Base-by-base conservation (phyloP, 495 filamentous ascomycete species). In the Penicillium canariense region DNA sequence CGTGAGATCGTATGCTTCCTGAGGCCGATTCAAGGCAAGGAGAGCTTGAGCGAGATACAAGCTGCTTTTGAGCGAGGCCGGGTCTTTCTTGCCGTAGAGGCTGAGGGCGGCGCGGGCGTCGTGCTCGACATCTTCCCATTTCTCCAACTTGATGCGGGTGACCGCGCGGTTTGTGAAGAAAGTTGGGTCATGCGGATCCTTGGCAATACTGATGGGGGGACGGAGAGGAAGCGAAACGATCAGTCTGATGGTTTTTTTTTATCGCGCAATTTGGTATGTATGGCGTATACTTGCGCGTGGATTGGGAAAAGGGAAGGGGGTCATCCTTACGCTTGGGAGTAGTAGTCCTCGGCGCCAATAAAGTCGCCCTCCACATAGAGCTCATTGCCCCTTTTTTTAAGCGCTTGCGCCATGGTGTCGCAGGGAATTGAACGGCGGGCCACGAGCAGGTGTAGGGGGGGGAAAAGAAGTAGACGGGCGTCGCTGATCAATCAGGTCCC, bases 101-200 rank as follows among this genome's bases (percentile, higher is more conserved):
- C 83, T 75, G 52, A 98, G 86, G 46, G 88, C 86, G 35, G 78
- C 74, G 20, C 86, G 68, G 59, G 91, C 92, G 71, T 97, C 94
- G 32, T 83, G 77, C 58, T 96, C 86, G 26, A 87, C 90, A n/a
- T 68, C 79, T n/a, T 88, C 78, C 80, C 84, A 91, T 61, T 78
- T 76, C 27, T 68, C 65, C n/a, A 95, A 79, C 62, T 83, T 84
- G 38, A 94, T 75, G 38, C 92, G 86, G 10, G 89, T 84, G 69
- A 96, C 86, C 35, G 93, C 89, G 47, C 94, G 88, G 75, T 98
- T 98, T 26, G 93, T 95, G 77, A 80, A 81, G 66, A 80, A 76
- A 25, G 71, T 75, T 22, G 79, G 68, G 48, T 80, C 77, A 39
- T 56, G 58, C 3, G 78, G 65, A 50, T 80, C 72, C 59, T 77